Base-by-base conservation (phyloP, 2,329 filamentous ascomycete species). In the Myotisia sp. region DNA sequence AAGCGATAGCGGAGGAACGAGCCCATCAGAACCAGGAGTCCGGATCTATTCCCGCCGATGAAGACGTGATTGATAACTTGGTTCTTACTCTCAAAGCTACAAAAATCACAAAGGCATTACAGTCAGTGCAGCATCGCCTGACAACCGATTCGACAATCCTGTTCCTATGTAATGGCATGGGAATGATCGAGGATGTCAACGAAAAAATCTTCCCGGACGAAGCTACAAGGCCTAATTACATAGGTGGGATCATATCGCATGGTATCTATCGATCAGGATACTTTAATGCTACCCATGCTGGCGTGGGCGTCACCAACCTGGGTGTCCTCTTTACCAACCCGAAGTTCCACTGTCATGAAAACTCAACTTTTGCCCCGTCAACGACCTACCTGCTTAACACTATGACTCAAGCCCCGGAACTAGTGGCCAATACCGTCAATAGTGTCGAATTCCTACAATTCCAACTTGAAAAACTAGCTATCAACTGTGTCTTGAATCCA, bases 161-260 rank as follows among this genome's bases (percentile, higher is more conserved):
- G 39, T 70, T 92, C 36, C 55, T 92, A 37, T 79, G 84, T 37
- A 81, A 87, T 42, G 84, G 86, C 1, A 71, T 95, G 55, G 87
- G 90, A 1, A 63, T 84, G 2, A 65, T 84, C n/a, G 85, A 95
- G 31, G 69, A 76, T 31, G 67, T 94, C 26, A 84, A 83, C 46
- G 57, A 67, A 21, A 55, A 68, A 7, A 54, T 92, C 18, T 94
- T 93, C 45, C 67, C 71, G 0, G 70, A 86, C 40, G 64, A 70
- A 0, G 52, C 58, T 1, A 63, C 60, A 1, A 69, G 80, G 17
- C 90, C 90, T 2, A 73, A 71, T 36, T 93, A 92, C 46, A 65
- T 94, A 38, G 55, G 85, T 18, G 83, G 81, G 6, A 64, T 76
- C 42, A 62, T 73, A 34, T 71, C 68, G 6, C 75, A 79, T 46